Percentiles rank a stretch among this genome's conserved stretches.
Evolutionary conservation across 2,329 filamentous ascomycete species (phyloP).

Genomic region (Colletotrichum navitas): DNA sequence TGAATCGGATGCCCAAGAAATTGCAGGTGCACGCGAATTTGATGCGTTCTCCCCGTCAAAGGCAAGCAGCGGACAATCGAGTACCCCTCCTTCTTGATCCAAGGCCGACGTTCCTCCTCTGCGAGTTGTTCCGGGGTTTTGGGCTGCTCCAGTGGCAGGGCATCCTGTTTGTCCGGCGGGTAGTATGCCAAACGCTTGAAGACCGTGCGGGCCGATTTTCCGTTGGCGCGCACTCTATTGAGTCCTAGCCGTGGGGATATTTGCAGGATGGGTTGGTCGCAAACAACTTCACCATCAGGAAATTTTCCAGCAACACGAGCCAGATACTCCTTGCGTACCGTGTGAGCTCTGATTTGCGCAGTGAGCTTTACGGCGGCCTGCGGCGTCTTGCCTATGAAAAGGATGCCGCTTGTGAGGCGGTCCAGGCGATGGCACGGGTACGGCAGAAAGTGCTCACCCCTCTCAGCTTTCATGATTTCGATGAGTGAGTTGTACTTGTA

Average conservation of each 20-base stretch:
- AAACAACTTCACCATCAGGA: slow-evolving; percentile 90
- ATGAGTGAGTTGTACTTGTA: slow-evolving; percentile 97
- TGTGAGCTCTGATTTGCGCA: slow-evolving; percentile 81
- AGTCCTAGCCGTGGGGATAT: slow-evolving; percentile 96
- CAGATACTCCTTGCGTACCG: slow-evolving; percentile 94
- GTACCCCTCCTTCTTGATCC: slow-evolving; percentile 78
- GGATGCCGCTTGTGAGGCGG: slow-evolving; percentile 92
- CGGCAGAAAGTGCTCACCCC: slow-evolving; percentile 66
- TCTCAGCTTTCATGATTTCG: slow-evolving; percentile 90
- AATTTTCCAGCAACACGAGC: slow-evolving; percentile 92
- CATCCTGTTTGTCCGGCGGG: slow-evolving; percentile 60
- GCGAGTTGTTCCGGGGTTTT: slow-evolving; percentile 45
- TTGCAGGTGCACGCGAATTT: slow-evolving; percentile 94
- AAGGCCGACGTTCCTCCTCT: slow-evolving; percentile 51
- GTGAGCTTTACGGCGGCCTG: slow-evolving; percentile 83
- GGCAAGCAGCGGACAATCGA: slow-evolving; percentile 95
- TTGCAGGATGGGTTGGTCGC: slow-evolving; percentile 91
- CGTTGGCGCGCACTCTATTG: slow-evolving; percentile 93
- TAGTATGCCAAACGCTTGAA: slow-evolving; percentile 97
- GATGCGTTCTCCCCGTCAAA: slow-evolving; percentile 93
- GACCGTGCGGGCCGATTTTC: slow-evolving; percentile 89
- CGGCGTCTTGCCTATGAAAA: slow-evolving; percentile 94
- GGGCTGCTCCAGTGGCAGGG: slow-evolving; percentile 44
- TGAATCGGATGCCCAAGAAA: slow-evolving; percentile 94
- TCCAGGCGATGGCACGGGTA: slow-evolving; percentile 93